phyloP scores from a whole-genome alignment of 2,329 filamentous ascomycete species.

The Aspergillus melleus region DNA sequence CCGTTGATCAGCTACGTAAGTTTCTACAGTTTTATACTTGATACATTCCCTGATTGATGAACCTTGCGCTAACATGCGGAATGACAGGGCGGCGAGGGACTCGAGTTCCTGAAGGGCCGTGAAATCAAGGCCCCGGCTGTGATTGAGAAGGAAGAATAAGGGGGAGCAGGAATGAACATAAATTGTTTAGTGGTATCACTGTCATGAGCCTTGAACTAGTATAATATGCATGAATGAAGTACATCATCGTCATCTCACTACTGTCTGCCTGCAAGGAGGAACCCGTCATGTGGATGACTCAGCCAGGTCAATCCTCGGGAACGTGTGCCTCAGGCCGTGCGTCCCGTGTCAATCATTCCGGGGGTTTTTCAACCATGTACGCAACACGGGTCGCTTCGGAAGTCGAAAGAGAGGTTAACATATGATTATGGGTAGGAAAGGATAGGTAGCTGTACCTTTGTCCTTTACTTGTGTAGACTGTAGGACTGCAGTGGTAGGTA shows the following conservation, averaged over 20 bases:
- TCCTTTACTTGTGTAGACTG: too few relatives aligned
- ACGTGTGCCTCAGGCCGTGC: slow-evolving; percentile 20
- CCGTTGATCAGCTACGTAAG: slow-evolving; percentile 94
- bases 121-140: slow-evolving; percentile 65
- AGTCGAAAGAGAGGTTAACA: slow-evolving; percentile 12
- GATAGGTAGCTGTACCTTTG: too few relatives aligned
- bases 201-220: neutral
- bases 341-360: slow-evolving; percentile 18
- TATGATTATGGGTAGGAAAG: neutral
- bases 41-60: neutral
- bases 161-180: neutral
- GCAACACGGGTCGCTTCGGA: slow-evolving; percentile 42
- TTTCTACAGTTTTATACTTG: slow-evolving; percentile 28
- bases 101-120: slow-evolving; percentile 60
- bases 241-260: neutral
- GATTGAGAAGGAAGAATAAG: slow-evolving; percentile 58
- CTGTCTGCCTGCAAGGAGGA: neutral
- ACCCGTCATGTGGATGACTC: neutral
- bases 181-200: neutral
- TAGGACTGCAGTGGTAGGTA: too few relatives aligned
- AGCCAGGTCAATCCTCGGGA: slow-evolving; percentile 5
- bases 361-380: slow-evolving; percentile 30
- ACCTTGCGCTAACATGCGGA: slow-evolving; percentile 15
- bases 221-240: slow-evolving; percentile 6
- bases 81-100: slow-evolving; percentile 59